Percentiles rank a stretch among this genome's conserved stretches.
Evolutionary conservation across 2,329 filamentous ascomycete genomes (phyloP).

Genomic region (Sclerotinia minor): DNA sequence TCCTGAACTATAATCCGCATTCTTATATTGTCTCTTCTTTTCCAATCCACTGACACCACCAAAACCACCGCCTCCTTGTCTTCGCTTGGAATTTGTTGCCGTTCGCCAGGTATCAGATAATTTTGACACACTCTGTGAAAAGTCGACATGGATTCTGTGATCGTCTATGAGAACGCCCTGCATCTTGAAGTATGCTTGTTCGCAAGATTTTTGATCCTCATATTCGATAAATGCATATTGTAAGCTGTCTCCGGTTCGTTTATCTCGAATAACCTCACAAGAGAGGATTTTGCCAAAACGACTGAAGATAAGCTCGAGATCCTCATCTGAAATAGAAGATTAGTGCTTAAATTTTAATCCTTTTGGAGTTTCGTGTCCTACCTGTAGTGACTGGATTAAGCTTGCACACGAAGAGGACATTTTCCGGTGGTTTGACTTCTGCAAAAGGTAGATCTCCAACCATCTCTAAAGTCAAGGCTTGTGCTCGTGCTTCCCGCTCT

Average conservation of each 20-base stretch:
- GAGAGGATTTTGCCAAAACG: constrained; percentile 94
- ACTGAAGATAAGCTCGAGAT: constrained; percentile 93
- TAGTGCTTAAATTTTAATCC: constrained; percentile 19
- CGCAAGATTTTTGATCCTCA: constrained; percentile 87
- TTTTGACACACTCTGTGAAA: constrained; percentile 90
- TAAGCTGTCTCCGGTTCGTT: constrained; percentile 88
- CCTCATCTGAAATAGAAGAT: constrained; percentile 61
- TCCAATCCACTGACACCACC: constrained; percentile 87
- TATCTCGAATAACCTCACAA: constrained; percentile 94
- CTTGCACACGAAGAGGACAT: constrained; percentile 97
- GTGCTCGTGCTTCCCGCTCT: constrained; percentile 87
- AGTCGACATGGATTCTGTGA: constrained; percentile 96
- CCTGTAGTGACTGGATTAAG: constrained; percentile 89
- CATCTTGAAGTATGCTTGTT: constrained; percentile 98
- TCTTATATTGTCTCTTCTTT: constrained; percentile 85
- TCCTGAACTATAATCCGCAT: constrained; percentile 44
- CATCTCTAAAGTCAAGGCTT: constrained; percentile 94
- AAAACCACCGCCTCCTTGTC: constrained; percentile 70
- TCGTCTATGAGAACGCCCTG: constrained; percentile 96
- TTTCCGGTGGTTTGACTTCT: constrained; percentile 95
- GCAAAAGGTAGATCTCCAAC: constrained; percentile 97
- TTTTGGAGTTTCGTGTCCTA: constrained; percentile 33
- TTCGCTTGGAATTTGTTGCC: constrained; percentile 78
- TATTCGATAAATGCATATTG: constrained; percentile 99
- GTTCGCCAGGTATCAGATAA: constrained; percentile 87